Base-by-base conservation (phyloP, 257 asterid genomes). In the Eucommia ulmoides region DNA sequence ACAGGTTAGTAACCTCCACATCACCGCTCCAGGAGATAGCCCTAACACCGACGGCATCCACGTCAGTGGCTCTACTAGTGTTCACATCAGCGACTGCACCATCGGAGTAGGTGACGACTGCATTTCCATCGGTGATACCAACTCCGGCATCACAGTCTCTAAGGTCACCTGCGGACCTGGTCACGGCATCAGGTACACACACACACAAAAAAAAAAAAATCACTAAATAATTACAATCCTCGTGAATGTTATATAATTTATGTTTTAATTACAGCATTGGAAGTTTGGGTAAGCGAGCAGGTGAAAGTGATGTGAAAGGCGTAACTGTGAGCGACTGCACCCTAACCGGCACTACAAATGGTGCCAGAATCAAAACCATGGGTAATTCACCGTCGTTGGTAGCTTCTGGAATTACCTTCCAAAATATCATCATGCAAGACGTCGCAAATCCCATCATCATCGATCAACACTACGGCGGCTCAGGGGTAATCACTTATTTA, bases 21-120 rank as follows among this genome's bases (percentile, higher is more conserved):
- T 85, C 55, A 64, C 63, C 2, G 88, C 94, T 19, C 96, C 94
- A 0, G 85, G 49, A 0, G 53, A 65, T 2, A 85, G 96, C 58
- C 96, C 96, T 14, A 85, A 85, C 66, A 85, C 96, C 6, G 96
- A 85, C 20, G 96, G 94, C 9, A 22, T 77, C 33, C 94, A 82
- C 49, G 16, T 80, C 8, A 73, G 88, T 51, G 60, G 58, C 0
- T 54, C 79, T n/a, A 55, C 50, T 0, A 69, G 63, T 12, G 38
- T 75, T 19, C 69, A 60, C 24, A 22, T 85, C 20, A 63, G 73
- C 0, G 67, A 82, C 50, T 33, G 54, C 14, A 1, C 24, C 53
- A 73, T 85, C 1, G 94, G 78, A 16, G 64, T 71, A 1, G 75
- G 75, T 4, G 75, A 69, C 15, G 75, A 69, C 16, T 69, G 75